Conservation (phyloP, 257 asterid genomes). For the Fraxinus anomala region DNA sequence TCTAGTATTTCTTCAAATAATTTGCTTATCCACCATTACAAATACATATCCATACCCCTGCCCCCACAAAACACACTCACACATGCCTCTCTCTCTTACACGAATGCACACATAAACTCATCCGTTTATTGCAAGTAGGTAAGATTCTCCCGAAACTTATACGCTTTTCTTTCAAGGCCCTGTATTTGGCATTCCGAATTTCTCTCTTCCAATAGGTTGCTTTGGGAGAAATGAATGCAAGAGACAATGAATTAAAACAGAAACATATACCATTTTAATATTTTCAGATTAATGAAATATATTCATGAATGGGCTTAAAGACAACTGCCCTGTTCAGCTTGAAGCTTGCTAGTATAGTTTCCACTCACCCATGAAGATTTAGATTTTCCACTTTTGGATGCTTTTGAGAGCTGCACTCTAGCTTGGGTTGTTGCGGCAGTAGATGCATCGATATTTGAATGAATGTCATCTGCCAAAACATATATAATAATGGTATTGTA, state of each 20-base stretch:
- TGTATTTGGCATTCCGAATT: neutral
- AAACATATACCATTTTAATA: neutral
- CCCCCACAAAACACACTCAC: too few species aligned
- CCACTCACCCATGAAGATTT: slow-evolving; percentile 23
- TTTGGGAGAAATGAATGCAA: neutral
- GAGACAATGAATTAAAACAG: neutral
- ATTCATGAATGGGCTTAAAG: neutral
- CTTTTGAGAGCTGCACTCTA: slow-evolving; percentile 27
- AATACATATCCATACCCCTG: neutral
- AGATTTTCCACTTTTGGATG: slow-evolving; percentile 24
- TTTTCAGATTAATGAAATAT: neutral
- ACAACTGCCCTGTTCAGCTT: neutral
- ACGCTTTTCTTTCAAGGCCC: neutral
- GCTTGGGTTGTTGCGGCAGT: slow-evolving; percentile 28
- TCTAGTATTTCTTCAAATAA: neutral
- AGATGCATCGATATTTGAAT: slow-evolving; percentile 27
- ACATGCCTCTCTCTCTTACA: too few species aligned
- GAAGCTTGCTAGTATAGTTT: neutral
- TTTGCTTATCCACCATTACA: neutral
- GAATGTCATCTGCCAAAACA: slow-evolving; percentile 28
- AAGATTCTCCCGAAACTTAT: neutral
- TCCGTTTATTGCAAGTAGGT: neutral
- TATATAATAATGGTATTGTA: neutral
- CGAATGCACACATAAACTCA: neutral
- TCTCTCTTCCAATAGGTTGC: neutral